A percentile compares a stretch with the other conserved stretches of the same genome.
These are phyloP conservation scores for Coemansia sp. DNA, from an alignment of 192 early-diverging fungal genomes.

Conservation along the genomic window DNA sequence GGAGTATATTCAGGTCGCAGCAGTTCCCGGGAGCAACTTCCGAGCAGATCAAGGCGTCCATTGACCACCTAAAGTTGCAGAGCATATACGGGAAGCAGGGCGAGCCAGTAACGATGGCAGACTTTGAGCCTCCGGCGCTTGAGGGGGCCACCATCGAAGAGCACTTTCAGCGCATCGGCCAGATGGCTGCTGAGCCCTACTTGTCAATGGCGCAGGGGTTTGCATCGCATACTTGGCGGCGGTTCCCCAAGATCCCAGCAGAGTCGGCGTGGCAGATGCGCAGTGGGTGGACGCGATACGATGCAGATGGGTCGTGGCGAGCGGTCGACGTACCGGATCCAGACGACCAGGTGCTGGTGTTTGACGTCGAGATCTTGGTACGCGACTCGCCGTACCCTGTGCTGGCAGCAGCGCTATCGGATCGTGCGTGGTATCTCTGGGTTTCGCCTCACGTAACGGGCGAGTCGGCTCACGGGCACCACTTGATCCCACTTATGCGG, in stretches of 20 bases:
- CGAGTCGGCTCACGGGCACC: conserved; percentile 41
- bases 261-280: conserved; percentile 56
- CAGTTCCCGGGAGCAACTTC: conserved; percentile 16
- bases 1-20: conserved; percentile 26
- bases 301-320: conserved; percentile 25
- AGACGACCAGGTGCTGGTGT: conserved; percentile 66
- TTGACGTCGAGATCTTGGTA: conserved; percentile 83
- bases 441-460: conserved; percentile 73
- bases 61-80: conserved; percentile 44
- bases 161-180: conserved; percentile 75
- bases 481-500: conserved; percentile 64
- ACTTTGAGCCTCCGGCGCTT: conserved; percentile 57
- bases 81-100: conserved; percentile 40
- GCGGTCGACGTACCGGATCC: conserved; percentile 53
- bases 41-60: conserved; percentile 33
- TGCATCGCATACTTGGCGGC: conserved; percentile 15
- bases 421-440: conserved; percentile 88
- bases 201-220: conserved; percentile 54
- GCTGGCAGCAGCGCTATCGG: conserved; percentile 75
- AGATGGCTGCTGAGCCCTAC: conserved; percentile 60
- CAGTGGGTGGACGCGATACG: conserved; percentile 84
- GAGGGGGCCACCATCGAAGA: conserved; percentile 58
- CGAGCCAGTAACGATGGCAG: conserved; percentile 35
- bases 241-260: conserved; percentile 41
- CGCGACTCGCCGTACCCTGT: conserved; percentile 69